Base-by-base conservation (phyloP, 257 asterid genomes). In the Thymus quinquecostatus region DNA sequence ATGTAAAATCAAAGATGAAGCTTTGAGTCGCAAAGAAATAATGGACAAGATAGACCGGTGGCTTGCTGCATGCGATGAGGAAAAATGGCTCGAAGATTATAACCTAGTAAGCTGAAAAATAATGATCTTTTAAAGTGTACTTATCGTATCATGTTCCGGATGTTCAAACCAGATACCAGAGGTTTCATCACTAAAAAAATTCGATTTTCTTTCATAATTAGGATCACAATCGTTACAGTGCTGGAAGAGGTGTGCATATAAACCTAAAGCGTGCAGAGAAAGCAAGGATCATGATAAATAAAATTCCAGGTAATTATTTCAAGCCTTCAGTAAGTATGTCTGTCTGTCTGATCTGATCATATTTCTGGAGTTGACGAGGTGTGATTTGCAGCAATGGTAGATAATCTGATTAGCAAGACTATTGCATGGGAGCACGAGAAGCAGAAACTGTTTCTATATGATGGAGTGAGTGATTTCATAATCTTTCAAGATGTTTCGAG, bases 21-120 rank as follows among this genome's bases (percentile, higher is more conserved):
- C 91, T 72, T 86, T 81, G 54, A 86, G 91, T 84, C 93, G 97
- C 51, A 86, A 82, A 76, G 97, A 91, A 62, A 89, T 94, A 65
- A 89, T 81, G 85, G 96, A 87, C 12, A 91, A 81, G 80, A 91
- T 94, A 68, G 91, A 86, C 73, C 71, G 90, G 27, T 94, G 99
- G 99, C 97, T 94, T 79, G 80, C 88, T 73, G 94, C 96, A n/a
- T 94, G 97, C 62, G 95, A 89, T 40, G 98, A 94, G 82, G 98
- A 94, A 77, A 94, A 86, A 72, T 94, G 98, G 98, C 97, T 94
- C 57, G 90, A 89, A 80, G 90, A 86, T 64, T 94, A 91, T 82
- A 88, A 81, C 77, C 88, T 68, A 49, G 98, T 91, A 82, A 82
- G 90, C 81, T 72, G 60, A 57, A 54, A 72, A 64, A 58, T 50